A percentile compares a stretch with the other conserved stretches of the same genome.
phyloP scores from a whole-genome alignment of 805 yeast genomes.

The Sugiyamaella qingdaonensis region DNA sequence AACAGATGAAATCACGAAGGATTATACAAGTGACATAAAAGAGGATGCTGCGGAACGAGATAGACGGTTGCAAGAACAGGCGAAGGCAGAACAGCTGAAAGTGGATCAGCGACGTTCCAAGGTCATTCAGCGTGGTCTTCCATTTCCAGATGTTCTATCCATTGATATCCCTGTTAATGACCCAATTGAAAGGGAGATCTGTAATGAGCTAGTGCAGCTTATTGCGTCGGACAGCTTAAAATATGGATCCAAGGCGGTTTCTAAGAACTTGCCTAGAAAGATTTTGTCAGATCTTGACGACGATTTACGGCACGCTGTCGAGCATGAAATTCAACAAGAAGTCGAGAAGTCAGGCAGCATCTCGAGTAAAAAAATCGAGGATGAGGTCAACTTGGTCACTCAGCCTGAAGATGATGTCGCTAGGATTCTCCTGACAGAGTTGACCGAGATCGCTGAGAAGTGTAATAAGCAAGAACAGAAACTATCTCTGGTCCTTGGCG shows the following conservation, averaged over 20 bases:
- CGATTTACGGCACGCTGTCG: constrained; percentile 9
- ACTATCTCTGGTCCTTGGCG: constrained; percentile 30
- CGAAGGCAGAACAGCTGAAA: constrained; percentile 19
- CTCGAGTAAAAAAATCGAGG: not conserved
- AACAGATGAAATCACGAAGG: constrained; percentile 15
- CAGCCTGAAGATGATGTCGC: not conserved
- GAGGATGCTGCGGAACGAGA: constrained; percentile 33
- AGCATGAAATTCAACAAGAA: constrained; percentile 18
- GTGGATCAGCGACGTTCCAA: constrained; percentile 41
- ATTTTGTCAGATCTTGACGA: constrained; percentile 24
- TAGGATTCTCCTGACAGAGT: not conserved
- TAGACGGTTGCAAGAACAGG: constrained; percentile 20
- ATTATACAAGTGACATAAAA: constrained; percentile 13
- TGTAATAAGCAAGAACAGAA: constrained; percentile 33
- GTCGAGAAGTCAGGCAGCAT: not conserved
- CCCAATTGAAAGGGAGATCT: constrained; percentile 13
- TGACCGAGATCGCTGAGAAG: constrained; percentile 19
- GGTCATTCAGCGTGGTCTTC: constrained; percentile 44
- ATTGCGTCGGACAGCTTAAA: constrained; percentile 28
- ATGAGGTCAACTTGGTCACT: not conserved
- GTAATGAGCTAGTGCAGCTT: constrained; percentile 22
- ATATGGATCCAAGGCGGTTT: constrained; percentile 19
- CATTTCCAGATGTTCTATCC: constrained; percentile 21
- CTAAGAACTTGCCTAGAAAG: constrained; percentile 4
- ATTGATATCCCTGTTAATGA: not conserved